Conservation (phyloP, 1,284 basidiomycete species). For the Takashimella tepidaria region DNA sequence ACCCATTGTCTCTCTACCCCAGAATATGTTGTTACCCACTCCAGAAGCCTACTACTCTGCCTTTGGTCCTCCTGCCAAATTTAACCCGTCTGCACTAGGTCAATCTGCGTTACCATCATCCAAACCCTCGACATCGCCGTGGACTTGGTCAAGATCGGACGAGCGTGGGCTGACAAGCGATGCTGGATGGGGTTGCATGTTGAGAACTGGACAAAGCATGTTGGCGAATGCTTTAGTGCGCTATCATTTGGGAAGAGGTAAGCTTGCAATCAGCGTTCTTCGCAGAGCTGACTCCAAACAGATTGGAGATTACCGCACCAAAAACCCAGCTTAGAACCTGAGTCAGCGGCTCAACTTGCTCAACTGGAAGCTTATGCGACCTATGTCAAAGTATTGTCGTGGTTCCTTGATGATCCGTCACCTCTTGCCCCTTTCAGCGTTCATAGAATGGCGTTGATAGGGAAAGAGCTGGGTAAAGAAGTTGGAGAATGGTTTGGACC, state of each 20-base stretch:
- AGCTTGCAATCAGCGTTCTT: too few relatives aligned
- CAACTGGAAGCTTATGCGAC: slow-evolving; percentile 46
- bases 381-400: slow-evolving; percentile 83
- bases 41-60: slow-evolving; percentile 51
- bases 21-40: slow-evolving; percentile 32
- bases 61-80: slow-evolving; percentile 50
- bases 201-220: slow-evolving; percentile 87
- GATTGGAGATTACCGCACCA: slow-evolving; percentile 66
- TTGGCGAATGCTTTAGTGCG: slow-evolving; percentile 82
- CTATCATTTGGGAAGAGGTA: slow-evolving; percentile 79
- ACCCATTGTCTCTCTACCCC: slow-evolving; percentile 62
- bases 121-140: slow-evolving; percentile 17
- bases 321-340: slow-evolving; percentile 16
- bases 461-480: slow-evolving; percentile 90
- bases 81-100: slow-evolving; percentile 24
- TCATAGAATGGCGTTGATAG: slow-evolving; percentile 90
- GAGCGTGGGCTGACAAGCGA: slow-evolving; percentile 86
- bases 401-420: slow-evolving; percentile 90
- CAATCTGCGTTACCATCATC: slow-evolving; percentile 7
- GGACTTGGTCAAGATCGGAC: slow-evolving; percentile 48
- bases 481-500: slow-evolving; percentile 98
- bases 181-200: slow-evolving; percentile 97
- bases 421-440: slow-evolving; percentile 89
- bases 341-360: slow-evolving; percentile 16
- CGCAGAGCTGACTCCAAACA: slow-evolving; percentile 45